phyloP scores from a whole-genome alignment of 179 eudicot genomes.

The Carnegiea gigantea region DNA sequence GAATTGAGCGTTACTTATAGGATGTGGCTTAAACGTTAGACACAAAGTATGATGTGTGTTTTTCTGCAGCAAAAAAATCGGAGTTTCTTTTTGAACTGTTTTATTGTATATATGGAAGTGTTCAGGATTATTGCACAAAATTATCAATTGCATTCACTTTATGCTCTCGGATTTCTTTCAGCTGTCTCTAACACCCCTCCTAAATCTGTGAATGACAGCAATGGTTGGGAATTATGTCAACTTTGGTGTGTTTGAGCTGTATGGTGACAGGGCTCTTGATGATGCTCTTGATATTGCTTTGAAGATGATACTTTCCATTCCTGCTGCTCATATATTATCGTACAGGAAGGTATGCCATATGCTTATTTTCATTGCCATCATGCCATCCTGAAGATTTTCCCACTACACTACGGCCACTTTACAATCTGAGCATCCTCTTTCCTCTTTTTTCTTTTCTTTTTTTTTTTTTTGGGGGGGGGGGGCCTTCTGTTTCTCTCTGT shows the following conservation, averaged over 20 bases:
- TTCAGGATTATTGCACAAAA: neutral
- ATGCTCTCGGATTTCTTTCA: neutral
- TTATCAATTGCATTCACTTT: neutral
- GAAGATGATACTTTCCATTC: slow-evolving; percentile 58
- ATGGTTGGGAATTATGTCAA: slow-evolving; percentile 60
- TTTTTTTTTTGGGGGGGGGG: neutral
- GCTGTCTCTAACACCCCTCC: slow-evolving; percentile 11
- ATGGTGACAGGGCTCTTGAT: slow-evolving; percentile 64
- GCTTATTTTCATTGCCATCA: neutral
- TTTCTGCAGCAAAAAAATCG: neutral
- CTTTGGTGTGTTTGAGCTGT: slow-evolving; percentile 65
- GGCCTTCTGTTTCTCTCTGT: neutral
- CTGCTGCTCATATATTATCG: slow-evolving; percentile 52
- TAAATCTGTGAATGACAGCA: slow-evolving; percentile 39
- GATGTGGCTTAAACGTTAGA: neutral
- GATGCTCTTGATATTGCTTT: slow-evolving; percentile 56
- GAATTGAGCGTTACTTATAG: neutral
- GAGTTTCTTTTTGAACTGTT: neutral
- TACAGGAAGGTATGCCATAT: slow-evolving; percentile 48
- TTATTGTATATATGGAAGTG: neutral
- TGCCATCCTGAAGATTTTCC: neutral
- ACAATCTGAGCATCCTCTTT: neutral
- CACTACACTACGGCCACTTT: neutral
- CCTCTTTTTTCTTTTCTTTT: neutral
- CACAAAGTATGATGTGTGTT: neutral